A percentile compares a stretch with the other conserved stretches of the same genome.
phyloP scores from a whole-genome alignment of 2,329 filamentous ascomycete genomes.

The Diaporthe sp. region DNA sequence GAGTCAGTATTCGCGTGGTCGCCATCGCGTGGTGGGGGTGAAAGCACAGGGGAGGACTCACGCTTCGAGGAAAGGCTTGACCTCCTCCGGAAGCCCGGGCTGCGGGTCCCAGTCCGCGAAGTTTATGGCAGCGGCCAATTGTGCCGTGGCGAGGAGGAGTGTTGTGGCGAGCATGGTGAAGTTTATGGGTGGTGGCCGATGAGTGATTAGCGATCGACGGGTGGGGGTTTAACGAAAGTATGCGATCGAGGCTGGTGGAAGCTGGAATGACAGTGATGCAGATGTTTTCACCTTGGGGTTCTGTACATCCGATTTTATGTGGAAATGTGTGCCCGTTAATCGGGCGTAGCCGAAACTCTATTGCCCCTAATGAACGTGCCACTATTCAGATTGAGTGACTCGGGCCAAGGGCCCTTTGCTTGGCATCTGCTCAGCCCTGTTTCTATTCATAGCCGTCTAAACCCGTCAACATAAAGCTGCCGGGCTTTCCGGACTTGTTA shows the following conservation, averaged over 20 bases:
- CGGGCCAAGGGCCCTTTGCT: background rate
- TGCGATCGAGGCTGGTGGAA: background rate
- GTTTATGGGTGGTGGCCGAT: background rate
- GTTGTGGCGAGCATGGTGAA: slow-evolving; percentile 9
- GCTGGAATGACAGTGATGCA: background rate
- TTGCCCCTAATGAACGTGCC: slow-evolving; percentile 5
- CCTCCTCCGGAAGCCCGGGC: slow-evolving; percentile 26
- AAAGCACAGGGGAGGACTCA: background rate
- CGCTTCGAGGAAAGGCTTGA: slow-evolving; percentile 36
- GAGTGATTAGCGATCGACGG: background rate
- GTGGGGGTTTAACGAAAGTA: slow-evolving; percentile 6
- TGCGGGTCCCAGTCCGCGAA: slow-evolving; percentile 36
- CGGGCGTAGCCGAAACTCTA: slow-evolving; percentile 18
- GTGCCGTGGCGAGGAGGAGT: background rate
- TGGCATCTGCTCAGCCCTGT: slow-evolving; percentile 9
- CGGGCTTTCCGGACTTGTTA: background rate
- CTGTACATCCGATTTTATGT: background rate
- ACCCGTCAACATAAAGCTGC: background rate
- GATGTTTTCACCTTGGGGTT: background rate
- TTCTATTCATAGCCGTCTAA: slow-evolving; percentile 21
- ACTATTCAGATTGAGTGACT: slow-evolving; percentile 14
- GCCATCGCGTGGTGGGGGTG: background rate
- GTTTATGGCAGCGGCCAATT: slow-evolving; percentile 17
- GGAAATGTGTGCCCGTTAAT: background rate
- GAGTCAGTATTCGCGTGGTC: background rate